Evolutionary conservation across 2,329 filamentous ascomycete genomes (phyloP).

Genomic region (Fusarium concolor): DNA sequence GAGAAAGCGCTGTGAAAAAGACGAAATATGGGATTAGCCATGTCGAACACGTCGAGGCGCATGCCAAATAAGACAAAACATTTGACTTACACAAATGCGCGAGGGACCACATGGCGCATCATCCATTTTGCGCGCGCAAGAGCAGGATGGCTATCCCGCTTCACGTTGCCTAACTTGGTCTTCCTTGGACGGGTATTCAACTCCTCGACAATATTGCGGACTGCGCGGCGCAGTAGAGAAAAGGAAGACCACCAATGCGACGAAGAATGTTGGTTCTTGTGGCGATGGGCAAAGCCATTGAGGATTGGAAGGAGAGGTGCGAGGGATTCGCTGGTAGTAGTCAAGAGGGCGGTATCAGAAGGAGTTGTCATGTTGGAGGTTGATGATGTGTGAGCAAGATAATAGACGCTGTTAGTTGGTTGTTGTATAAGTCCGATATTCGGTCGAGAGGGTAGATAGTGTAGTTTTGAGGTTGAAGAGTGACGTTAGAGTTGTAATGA

Average conservation of each 20-base stretch:
- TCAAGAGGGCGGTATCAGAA: conserved; percentile 14
- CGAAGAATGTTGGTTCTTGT: conserved; percentile 89
- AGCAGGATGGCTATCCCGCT: conserved; percentile 28
- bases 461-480: conserved; percentile 10
- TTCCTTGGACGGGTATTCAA: conserved; percentile 27
- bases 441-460: conserved; percentile 4
- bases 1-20: conserved; percentile 67
- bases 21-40: conserved; percentile 7
- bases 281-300: conserved; percentile 80
- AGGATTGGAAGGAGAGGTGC: conserved; percentile 66
- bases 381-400: conserved; percentile 6
- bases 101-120: conserved; percentile 47
- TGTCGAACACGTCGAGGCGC: background rate
- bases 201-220: conserved; percentile 62
- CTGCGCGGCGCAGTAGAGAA: conserved; percentile 74
- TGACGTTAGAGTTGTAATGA: conserved; percentile 16
- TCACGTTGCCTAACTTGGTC: conserved; percentile 11
- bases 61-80: background rate
- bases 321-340: conserved; percentile 49
- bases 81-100: conserved; percentile 52
- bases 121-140: conserved; percentile 47
- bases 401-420: background rate
- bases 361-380: conserved; percentile 23
- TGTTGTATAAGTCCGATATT: conserved; percentile 20
- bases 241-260: conserved; percentile 85